Conservation (phyloP, 306 rosid species). For the Rosa multiflora region DNA sequence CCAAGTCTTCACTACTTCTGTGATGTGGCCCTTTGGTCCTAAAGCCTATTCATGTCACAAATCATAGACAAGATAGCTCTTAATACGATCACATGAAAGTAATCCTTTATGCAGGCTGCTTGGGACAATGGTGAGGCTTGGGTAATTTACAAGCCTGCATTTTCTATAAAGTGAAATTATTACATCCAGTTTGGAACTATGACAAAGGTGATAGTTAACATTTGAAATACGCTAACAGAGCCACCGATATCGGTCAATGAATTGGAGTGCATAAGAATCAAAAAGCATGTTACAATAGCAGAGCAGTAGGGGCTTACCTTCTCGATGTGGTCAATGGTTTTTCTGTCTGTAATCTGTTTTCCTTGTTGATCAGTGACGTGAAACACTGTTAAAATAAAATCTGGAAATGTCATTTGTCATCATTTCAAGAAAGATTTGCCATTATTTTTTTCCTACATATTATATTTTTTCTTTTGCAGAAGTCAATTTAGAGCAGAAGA, state of each 20-base stretch:
- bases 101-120: constrained; percentile 3
- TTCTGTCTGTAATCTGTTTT: constrained; percentile 64
- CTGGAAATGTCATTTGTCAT: constrained; percentile 23
- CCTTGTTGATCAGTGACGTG: constrained; percentile 92
- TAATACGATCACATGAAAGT: constrained; percentile 27
- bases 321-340: constrained; percentile 64
- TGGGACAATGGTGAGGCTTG: background rate
- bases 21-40: constrained; percentile 74
- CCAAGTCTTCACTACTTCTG: constrained; percentile 49
- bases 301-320: constrained; percentile 50
- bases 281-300: background rate
- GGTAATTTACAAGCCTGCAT: background rate
- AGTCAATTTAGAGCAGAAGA: background rate
- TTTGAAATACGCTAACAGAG: background rate
- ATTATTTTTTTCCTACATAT: background rate
- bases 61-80: constrained; percentile 44
- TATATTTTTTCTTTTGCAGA: background rate
- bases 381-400: constrained; percentile 49
- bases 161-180: constrained; percentile 6
- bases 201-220: background rate
- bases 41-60: constrained; percentile 59
- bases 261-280: background rate
- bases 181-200: background rate
- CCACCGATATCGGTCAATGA: background rate
- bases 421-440: background rate